Evolutionary conservation across 2,329 filamentous ascomycete species (phyloP).

Genomic region (Colletotrichum simmondsii): DNA sequence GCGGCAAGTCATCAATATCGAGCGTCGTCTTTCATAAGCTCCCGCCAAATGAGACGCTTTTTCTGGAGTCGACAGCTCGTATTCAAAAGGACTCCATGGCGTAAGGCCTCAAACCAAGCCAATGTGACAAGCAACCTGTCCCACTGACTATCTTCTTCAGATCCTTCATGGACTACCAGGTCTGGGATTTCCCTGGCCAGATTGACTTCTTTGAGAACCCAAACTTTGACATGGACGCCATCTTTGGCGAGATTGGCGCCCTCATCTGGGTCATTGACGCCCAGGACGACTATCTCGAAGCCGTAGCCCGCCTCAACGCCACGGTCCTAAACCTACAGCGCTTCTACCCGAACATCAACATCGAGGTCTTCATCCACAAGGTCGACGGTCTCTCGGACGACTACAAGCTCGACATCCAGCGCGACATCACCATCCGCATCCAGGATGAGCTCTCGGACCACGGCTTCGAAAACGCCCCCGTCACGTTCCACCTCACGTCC

Average conservation of each 20-base stretch:
- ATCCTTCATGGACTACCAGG: conserved; percentile 99
- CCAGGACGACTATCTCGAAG: conserved; percentile 96
- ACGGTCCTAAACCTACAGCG: conserved; percentile 92
- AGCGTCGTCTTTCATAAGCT: conserved; percentile 99
- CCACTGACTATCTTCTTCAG: conserved; percentile 54
- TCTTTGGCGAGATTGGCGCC: conserved; percentile 94
- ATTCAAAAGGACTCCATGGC: conserved; percentile 97
- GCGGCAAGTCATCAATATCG: conserved; percentile 97
- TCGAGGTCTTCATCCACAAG: conserved; percentile 99
- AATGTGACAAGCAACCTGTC: background rate
- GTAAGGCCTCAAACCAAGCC: conserved; percentile 62
- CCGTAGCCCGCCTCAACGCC: conserved; percentile 85
- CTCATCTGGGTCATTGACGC: conserved; percentile 99
- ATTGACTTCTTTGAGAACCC: conserved; percentile 89
- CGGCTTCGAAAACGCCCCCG: conserved; percentile 91
- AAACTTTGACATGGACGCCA: conserved; percentile 89
- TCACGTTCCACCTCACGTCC: conserved; percentile 95
- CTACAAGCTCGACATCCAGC: conserved; percentile 94
- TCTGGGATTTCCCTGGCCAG: conserved; percentile 97
- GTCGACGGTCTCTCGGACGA: conserved; percentile 98
- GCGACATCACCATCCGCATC: conserved; percentile 95
- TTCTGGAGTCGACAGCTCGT: conserved; percentile 91
- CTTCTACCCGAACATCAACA: conserved; percentile 91
- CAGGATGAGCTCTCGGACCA: conserved; percentile 95
- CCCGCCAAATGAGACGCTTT: conserved; percentile 93